Evolutionary conservation across 805 yeast species (phyloP), one percentile per base, ranked within the genome.

Genomic region (Candida cerambycidarum): DNA sequence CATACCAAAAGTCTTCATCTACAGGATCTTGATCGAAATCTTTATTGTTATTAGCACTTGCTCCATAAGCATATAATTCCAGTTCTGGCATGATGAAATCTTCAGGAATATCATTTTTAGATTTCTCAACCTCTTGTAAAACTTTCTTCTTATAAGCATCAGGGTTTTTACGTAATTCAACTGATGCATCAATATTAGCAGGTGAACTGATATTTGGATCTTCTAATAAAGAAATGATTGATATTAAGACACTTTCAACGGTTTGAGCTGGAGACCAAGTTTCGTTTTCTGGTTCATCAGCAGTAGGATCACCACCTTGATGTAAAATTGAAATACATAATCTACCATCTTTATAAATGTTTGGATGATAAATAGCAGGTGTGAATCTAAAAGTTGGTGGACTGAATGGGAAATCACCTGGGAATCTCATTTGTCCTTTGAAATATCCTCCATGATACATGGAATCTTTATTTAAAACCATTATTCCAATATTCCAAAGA

Each of bases 131-230:
- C 56, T 89, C 96, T 55, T 82, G 79, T 47, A 78, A 74, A 4
- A 89, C 95, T 58, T 80, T 79, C 56, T 76, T 80, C 61, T 79
- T 79, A 67, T 89, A 92, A 35, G 78, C 82, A 18, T 82, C 88
- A 21, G 83, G 83, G 62, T 85, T 79, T 56, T 86, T 88, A 56
- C 96, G 76, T 78, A 88, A 89, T 54, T 85, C 87, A 33, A 89
- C 89, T 14, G 96, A 86, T 13, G 98, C 98, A 63, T 92, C 98
- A 39, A 92, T 90, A 63, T 92, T 92, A 5, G 98, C 98, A 5
- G 98, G 97, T 1, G 96, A 87, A 47, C 81, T 79, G 45, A 87
- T 83, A 67, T 92, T 92, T 41, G 98, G 98, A 62, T 92, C 97
- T 57, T 89, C 96, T 55, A 92, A 75, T 40, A 92, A 75, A 7